A percentile compares a stretch with the other conserved stretches of the same genome.
These are phyloP conservation scores for Climacium dendroides DNA, from an alignment of 225 moss, liverwort and hornwort genomes.

Conservation along the genomic window DNA sequence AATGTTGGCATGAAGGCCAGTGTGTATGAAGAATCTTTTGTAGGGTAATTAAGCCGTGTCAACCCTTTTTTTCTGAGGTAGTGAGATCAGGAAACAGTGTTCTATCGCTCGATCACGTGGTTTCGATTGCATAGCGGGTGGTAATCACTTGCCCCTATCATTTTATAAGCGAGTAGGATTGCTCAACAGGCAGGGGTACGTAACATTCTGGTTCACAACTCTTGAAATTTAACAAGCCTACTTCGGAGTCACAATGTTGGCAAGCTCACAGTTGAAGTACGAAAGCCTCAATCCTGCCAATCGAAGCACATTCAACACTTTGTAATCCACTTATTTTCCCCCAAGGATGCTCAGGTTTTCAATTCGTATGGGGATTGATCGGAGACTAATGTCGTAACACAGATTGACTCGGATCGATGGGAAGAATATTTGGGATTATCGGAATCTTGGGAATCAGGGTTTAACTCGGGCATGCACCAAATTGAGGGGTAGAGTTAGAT, in stretches of 20 bases:
- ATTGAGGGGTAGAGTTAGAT: background rate
- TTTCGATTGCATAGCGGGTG: background rate
- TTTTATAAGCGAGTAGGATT: background rate
- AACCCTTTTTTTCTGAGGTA: background rate
- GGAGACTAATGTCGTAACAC: background rate
- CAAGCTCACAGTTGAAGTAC: background rate
- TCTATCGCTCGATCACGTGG: background rate
- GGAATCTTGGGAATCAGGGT: conserved; percentile 14
- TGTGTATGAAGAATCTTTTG: background rate
- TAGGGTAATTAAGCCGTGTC: background rate
- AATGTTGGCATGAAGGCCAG: background rate
- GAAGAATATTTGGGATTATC: background rate
- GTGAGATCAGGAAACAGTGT: background rate
- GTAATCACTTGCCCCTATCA: background rate
- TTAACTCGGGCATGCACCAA: background rate
- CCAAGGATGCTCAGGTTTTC: background rate
- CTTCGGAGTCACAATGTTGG: background rate
- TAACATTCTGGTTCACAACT: background rate
- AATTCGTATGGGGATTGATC: background rate
- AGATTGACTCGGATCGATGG: background rate
- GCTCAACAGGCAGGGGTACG: background rate
- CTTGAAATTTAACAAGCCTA: background rate
- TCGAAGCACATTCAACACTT: background rate
- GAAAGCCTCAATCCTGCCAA: background rate
- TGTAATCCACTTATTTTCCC: background rate